Evolutionary conservation across 2,329 filamentous ascomycete genomes (phyloP).

Genomic region (Cercospora nicotianae): DNA sequence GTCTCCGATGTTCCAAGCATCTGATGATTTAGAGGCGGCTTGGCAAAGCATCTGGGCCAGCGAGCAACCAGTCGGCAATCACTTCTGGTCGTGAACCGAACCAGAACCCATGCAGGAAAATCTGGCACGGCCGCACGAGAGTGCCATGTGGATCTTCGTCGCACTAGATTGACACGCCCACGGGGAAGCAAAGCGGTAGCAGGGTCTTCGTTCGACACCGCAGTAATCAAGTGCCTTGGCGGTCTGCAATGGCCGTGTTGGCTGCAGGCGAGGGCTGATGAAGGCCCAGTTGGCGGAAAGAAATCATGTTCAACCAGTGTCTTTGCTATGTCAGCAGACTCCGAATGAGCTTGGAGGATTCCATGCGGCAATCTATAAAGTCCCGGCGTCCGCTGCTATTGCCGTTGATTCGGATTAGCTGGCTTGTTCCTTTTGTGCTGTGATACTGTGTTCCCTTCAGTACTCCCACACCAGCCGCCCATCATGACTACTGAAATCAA

Average conservation of each 20-base stretch:
- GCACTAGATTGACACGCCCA: conserved; percentile 9
- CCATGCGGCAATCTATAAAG: conserved; percentile 12
- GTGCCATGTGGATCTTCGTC: conserved; percentile 6
- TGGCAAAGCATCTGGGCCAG: conserved; percentile 1
- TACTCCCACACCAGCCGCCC: conserved; percentile 4
- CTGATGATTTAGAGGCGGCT: not conserved
- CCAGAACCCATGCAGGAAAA: not conserved
- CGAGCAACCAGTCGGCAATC: conserved; percentile 3
- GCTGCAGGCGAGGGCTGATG: conserved; percentile 7
- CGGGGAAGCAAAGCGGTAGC: conserved; percentile 10
- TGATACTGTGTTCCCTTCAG: not conserved
- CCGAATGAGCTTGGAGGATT: not conserved
- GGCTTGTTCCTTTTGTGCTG: not conserved
- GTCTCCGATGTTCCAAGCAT: conserved; percentile 14
- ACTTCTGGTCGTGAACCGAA: not conserved
- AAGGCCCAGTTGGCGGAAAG: not conserved
- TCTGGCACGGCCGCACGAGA: not conserved
- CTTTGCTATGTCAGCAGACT: conserved; percentile 5
- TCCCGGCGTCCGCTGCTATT: not conserved
- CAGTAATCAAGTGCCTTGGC: conserved; percentile 14
- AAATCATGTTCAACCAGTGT: not conserved
- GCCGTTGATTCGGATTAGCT: conserved; percentile 1
- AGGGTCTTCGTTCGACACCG: conserved; percentile 4
- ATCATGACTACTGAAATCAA: conserved; percentile 14
- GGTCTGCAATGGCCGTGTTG: not conserved